Evolutionary conservation across 2,329 filamentous ascomycete genomes (phyloP).

Genomic region (Xylariaceae sp.): DNA sequence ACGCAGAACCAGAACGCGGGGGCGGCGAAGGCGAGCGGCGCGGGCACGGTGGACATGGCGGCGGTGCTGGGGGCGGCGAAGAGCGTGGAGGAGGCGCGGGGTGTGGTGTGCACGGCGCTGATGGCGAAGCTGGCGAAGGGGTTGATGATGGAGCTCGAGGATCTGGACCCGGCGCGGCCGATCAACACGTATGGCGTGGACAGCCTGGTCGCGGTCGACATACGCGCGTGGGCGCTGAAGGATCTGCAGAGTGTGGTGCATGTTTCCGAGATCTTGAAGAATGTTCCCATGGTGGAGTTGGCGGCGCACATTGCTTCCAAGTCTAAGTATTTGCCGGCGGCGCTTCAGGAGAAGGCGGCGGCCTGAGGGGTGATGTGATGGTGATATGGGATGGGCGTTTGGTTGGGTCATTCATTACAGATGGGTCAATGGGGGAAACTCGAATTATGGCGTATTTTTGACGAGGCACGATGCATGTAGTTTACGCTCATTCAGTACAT

Average conservation of each 20-base stretch:
- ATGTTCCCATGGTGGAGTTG: conserved; percentile 22
- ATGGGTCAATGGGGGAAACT: too few relatives aligned
- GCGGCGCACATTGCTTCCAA: conserved; percentile 21
- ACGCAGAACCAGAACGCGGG: conserved; percentile 11
- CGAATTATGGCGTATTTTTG: too few relatives aligned
- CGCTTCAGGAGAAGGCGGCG: conserved; percentile 9
- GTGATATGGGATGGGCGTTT: too few relatives aligned
- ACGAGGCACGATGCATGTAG: too few relatives aligned
- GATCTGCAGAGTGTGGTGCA: conserved; percentile 21
- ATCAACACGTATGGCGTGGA: conserved; percentile 25
- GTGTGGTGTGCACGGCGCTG: conserved; percentile 20
- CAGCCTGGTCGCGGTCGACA: conserved; percentile 24
- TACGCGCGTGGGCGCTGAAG: conserved; percentile 24
- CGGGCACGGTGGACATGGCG: conserved; percentile 13
- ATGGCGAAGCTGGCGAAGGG: conserved; percentile 25
- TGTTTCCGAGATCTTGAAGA: conserved; percentile 22
- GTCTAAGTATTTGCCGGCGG: conserved; percentile 20
- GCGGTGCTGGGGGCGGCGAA: conserved; percentile 16
- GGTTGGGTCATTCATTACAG: too few relatives aligned
- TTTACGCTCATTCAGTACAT: too few relatives aligned
- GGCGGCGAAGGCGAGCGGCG: conserved; percentile 3
- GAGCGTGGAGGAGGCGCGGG: conserved; percentile 16
- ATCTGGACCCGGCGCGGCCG: conserved; percentile 21
- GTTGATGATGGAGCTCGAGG: conserved; percentile 27
- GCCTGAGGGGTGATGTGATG: not conserved